Evolutionary conservation across 2,329 filamentous ascomycete genomes (phyloP).

Genomic region (Rugonectria rugulosa): DNA sequence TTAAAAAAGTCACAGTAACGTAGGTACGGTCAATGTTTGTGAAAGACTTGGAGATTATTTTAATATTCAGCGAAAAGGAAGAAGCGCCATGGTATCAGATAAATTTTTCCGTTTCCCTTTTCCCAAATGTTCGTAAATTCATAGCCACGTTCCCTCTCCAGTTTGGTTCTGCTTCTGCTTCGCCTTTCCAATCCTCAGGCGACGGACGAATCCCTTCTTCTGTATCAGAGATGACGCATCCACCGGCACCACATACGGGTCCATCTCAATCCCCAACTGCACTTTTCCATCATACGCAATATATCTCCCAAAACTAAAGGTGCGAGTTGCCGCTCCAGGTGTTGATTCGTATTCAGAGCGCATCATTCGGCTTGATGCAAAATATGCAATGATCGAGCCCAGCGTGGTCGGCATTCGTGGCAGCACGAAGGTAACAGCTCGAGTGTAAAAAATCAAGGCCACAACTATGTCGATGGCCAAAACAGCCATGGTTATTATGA

Average conservation of each 20-base stretch:
- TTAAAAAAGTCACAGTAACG: too few relatives aligned
- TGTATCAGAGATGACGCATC: conserved; percentile 16
- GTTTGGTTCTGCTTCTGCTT: neutral
- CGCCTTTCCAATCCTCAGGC: neutral
- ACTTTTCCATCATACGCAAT: conserved; percentile 54
- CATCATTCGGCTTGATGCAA: conserved; percentile 53
- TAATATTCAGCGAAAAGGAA: too few relatives aligned
- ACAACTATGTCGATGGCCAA: conserved; percentile 53
- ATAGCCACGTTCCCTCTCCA: conserved; percentile 12
- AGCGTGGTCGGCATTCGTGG: conserved; percentile 61
- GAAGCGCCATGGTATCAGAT: too few relatives aligned
- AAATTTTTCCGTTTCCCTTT: neutral
- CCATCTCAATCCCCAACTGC: conserved; percentile 60
- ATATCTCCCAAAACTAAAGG: conserved; percentile 59
- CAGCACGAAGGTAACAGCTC: conserved; percentile 51
- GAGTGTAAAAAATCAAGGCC: conserved; percentile 51
- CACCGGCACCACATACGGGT: conserved; percentile 49
- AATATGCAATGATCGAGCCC: conserved; percentile 54
- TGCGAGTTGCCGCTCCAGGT: conserved; percentile 7
- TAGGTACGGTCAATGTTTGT: too few relatives aligned
- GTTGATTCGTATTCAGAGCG: rapidly evolving
- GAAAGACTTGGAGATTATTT: too few relatives aligned
- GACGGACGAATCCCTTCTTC: neutral
- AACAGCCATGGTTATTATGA: conserved; percentile 53
- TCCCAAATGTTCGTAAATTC: neutral